Evolutionary conservation across 495 filamentous ascomycete species (phyloP), one percentile per base, ranked within the genome.

Genomic region (Chaetomium cochliodes): DNA sequence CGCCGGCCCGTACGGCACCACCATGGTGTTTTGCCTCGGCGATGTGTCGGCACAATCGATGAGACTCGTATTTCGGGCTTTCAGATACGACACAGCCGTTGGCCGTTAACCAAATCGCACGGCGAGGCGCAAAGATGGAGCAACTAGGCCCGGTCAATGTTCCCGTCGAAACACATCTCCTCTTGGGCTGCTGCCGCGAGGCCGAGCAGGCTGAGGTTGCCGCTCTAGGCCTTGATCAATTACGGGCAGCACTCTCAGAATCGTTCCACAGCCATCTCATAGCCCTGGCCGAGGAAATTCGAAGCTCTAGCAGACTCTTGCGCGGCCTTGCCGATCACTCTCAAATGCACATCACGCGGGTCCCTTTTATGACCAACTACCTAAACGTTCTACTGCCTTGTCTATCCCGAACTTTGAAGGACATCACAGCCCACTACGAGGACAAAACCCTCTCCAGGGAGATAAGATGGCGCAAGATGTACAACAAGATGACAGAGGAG

Each of bases 341-440:
- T 9, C 81, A 81, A 65, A 72, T 82, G 53, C 81, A 86, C 67
- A 60, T 75, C 28, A 59, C 69, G 25, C 77, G 82, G 52, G 71
- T 83, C 41, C 77, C 78, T 9, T 67, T 82, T 28, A 75, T 85
- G 51, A 68, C 81, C 37, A 78, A 80, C 69, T 80, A 84, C 67
- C 78, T 86, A 26, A 76, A 80, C 58, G 77, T 84, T 58, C 58
- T 86, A 37, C 70, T 86, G 16, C 82, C 82, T 16, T 82, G 81
- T 41, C 68, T 85, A 20, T 75, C 74, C 58, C 76, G 74, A 56
- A 80, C 79, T 2, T 73, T 85, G 50, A 71, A 76, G 47, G 83
- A 86, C 63, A 86, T 86, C 69, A 80, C 73, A 57, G 41, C 64
- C 5, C 78, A 80, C 67, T 79, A 83, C 65, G 81, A 81, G 47